A percentile compares a stretch with the other conserved stretches of the same genome.
These are phyloP conservation scores for Leccinum disarticulatum DNA, from an alignment of 768 basidiomycete genomes.

Conservation along the genomic window DNA sequence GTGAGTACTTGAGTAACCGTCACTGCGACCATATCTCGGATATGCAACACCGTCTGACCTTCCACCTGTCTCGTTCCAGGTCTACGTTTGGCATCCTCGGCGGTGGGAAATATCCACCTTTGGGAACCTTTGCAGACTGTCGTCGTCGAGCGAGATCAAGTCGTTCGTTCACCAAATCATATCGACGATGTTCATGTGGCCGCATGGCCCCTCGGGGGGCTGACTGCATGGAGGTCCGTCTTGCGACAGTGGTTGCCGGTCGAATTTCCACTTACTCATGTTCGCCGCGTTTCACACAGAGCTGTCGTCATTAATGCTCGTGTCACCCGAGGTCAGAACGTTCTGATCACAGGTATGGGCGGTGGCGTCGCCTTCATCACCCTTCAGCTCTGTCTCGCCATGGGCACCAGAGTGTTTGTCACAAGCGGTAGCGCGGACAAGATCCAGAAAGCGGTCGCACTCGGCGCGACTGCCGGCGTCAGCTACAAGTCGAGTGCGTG, in stretches of 20 bases:
- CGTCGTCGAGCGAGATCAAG: constrained; percentile 68
- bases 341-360: constrained; percentile 81
- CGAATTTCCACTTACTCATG: not conserved
- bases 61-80: not conserved
- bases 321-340: constrained; percentile 61
- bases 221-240: constrained; percentile 82
- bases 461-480: no score
- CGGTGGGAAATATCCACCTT: constrained; percentile 46
- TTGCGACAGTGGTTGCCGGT: not conserved
- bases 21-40: not conserved
- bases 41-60: not conserved
- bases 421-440: constrained; percentile 59
- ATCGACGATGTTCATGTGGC: constrained; percentile 67
- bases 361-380: constrained; percentile 82
- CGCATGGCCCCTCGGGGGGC: constrained; percentile 73
- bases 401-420: constrained; percentile 77
- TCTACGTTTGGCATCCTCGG: constrained; percentile 67
- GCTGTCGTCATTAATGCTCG: constrained; percentile 67
- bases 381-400: constrained; percentile 72
- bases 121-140: constrained; percentile 77
- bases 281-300: constrained; percentile 34
- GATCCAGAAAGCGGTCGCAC: no score
- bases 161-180: constrained; percentile 67
- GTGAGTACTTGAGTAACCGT: constrained; percentile 47
- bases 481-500: no score